Percentiles rank a stretch among this genome's conserved stretches.
Evolutionary conservation across 805 yeast species (phyloP).

Genomic region (Candida dajiaensis): DNA sequence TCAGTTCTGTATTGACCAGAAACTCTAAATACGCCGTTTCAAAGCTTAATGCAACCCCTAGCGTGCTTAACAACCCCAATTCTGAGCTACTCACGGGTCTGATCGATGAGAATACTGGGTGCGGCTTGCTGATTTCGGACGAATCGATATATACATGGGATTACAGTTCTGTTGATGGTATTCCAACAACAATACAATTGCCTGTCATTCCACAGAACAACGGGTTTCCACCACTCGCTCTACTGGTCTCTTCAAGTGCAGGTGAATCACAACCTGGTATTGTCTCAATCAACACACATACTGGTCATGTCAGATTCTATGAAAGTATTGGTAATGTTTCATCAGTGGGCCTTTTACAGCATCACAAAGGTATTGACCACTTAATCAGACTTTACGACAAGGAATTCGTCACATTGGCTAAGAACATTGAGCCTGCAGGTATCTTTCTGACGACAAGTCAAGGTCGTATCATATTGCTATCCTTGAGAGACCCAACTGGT

Average conservation of each 20-base stretch:
- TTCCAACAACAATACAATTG: constrained; percentile 53
- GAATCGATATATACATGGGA: constrained; percentile 61
- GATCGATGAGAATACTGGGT: constrained; percentile 25
- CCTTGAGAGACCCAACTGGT: constrained; percentile 64
- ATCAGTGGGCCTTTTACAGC: constrained; percentile 50
- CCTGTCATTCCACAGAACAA: constrained; percentile 25
- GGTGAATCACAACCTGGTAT: constrained; percentile 61
- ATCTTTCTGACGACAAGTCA: constrained; percentile 62
- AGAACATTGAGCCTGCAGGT: constrained; percentile 70
- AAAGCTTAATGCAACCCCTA: constrained; percentile 51
- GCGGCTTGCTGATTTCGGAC: constrained; percentile 27
- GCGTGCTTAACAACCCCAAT: constrained; percentile 6
- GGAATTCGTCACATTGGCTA: constrained; percentile 53
- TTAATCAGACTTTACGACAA: constrained; percentile 37
- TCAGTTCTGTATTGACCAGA: constrained; percentile 46
- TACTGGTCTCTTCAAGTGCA: constrained; percentile 51
- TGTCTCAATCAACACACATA: constrained; percentile 50
- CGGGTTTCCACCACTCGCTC: constrained; percentile 43
- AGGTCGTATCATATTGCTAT: constrained; percentile 57
- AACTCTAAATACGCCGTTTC: constrained; percentile 53
- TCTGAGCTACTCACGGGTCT: constrained; percentile 17
- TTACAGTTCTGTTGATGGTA: constrained; percentile 53
- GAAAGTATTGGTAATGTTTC: constrained; percentile 72
- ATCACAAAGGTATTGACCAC: constrained; percentile 29
- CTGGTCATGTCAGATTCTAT: constrained; percentile 62